Percentiles rank a stretch among this genome's conserved stretches.
Evolutionary conservation across 2,329 filamentous ascomycete species (phyloP).

Genomic region (Pseudogymnoascus sp.): DNA sequence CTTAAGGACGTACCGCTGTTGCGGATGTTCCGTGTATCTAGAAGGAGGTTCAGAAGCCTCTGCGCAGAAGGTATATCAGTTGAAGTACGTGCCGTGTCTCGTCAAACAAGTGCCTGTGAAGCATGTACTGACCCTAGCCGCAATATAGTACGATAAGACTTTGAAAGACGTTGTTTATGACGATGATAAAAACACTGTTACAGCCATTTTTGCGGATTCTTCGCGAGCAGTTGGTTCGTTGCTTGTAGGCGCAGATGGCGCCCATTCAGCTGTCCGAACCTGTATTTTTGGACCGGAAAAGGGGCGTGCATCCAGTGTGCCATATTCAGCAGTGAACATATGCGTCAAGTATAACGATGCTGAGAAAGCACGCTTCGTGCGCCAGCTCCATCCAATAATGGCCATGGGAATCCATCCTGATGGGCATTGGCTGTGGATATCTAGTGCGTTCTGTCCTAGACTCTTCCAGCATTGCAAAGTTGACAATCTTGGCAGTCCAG

Average conservation of each 20-base stretch:
- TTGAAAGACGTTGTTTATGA: slow-evolving; percentile 30
- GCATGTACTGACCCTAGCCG: background rate
- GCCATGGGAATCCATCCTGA: background rate
- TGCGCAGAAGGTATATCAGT: slow-evolving; percentile 14
- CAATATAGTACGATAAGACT: slow-evolving; percentile 25
- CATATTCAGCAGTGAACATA: background rate
- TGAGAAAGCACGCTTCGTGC: background rate
- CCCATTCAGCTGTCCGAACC: slow-evolving; percentile 25
- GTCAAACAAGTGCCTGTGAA: background rate
- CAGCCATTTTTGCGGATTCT: slow-evolving; percentile 28
- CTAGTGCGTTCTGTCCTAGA: background rate
- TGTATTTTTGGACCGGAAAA: background rate
- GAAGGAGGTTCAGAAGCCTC: slow-evolving; percentile 14
- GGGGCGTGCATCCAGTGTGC: background rate
- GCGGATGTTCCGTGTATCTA: slow-evolving; percentile 13
- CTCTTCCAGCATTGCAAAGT: background rate
- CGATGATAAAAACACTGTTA: slow-evolving; percentile 19
- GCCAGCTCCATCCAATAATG: background rate
- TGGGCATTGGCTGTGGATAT: slow-evolving; percentile 2
- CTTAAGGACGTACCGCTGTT: background rate
- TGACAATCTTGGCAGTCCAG: slow-evolving; percentile 10
- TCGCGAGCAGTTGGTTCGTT: slow-evolving; percentile 24
- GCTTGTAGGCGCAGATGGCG: slow-evolving; percentile 30
- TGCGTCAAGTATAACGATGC: slow-evolving; percentile 4
- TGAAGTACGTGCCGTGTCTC: background rate